Percentiles rank a stretch among this genome's conserved stretches.
Conservation (phyloP, 192 early-diverging fungal genomes). For the Coemansia sp. region DNA sequence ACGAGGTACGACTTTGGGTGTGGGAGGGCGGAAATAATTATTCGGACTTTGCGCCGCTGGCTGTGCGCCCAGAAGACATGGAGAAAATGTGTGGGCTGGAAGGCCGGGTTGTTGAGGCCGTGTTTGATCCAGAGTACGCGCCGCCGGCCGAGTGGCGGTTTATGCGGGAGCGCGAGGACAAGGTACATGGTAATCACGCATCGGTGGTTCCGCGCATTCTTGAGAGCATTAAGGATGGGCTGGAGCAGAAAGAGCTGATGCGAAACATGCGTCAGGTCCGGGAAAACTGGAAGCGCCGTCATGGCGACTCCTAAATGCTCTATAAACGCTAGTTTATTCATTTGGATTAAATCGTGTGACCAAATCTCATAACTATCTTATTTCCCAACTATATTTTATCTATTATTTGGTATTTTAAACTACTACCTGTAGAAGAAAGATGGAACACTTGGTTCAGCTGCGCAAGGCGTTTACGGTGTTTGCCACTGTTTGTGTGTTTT, state of each 20-base stretch:
- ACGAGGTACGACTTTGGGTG: conserved; percentile 42
- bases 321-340: not conserved
- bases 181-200: conserved; percentile 68
- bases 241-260: conserved; percentile 41
- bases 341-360: not conserved
- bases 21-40: conserved; percentile 55
- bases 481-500: conserved; percentile 30
- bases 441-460: not conserved
- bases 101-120: conserved; percentile 65
- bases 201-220: conserved; percentile 61
- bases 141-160: conserved; percentile 64
- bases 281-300: conserved; percentile 28
- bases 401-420: not conserved
- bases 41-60: conserved; percentile 55
- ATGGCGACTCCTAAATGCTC: not conserved
- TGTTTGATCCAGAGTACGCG: conserved; percentile 56
- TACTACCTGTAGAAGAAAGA: not conserved
- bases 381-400: not conserved
- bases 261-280: conserved; percentile 1
- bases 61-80: conserved; percentile 61
- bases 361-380: not conserved
- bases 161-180: conserved; percentile 80
- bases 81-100: conserved; percentile 36
- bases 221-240: conserved; percentile 71
- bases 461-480: conserved; percentile 10